Evolutionary conservation across 129 eudicot genomes (phyloP).

Genomic region (Saussurea involucrata): DNA sequence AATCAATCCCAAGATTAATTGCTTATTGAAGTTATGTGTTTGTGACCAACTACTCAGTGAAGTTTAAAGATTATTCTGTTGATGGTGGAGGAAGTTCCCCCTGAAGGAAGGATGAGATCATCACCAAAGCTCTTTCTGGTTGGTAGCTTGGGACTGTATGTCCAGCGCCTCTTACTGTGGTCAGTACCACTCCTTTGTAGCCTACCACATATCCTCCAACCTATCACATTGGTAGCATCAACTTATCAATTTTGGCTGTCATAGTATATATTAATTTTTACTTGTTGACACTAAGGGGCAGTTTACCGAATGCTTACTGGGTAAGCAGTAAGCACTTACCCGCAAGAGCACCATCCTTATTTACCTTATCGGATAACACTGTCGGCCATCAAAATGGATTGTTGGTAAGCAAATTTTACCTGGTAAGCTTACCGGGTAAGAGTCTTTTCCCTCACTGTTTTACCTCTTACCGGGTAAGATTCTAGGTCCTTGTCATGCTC

Average conservation of each 20-base stretch:
- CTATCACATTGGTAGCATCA: slow-evolving; percentile 22
- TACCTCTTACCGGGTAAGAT: too few relatives aligned
- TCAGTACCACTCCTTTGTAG: slow-evolving; percentile 41
- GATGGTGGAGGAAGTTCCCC: slow-evolving; percentile 46
- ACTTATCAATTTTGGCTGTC: neutral
- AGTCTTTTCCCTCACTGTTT: too few relatives aligned
- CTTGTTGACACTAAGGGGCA: neutral
- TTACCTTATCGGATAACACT: too few relatives aligned
- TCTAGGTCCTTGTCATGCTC: too few relatives aligned
- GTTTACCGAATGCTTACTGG: too few relatives aligned
- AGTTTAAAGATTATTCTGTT: neutral
- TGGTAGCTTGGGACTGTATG: slow-evolving; percentile 61
- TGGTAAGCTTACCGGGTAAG: too few relatives aligned
- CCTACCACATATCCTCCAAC: slow-evolving; percentile 67
- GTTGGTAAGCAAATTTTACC: too few relatives aligned
- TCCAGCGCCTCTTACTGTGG: slow-evolving; percentile 61
- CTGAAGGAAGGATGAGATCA: slow-evolving; percentile 55
- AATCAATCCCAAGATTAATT: neutral
- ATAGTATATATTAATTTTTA: neutral
- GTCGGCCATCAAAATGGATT: too few relatives aligned
- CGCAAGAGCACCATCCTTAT: too few relatives aligned
- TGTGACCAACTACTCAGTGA: neutral
- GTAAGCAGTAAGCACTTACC: too few relatives aligned
- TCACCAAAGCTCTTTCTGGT: slow-evolving; percentile 43
- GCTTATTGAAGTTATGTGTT: neutral